These are phyloP conservation scores for Ophiostoma australiae DNA, from an alignment of 2,329 filamentous ascomycete genomes.

Conservation along the genomic window DNA sequence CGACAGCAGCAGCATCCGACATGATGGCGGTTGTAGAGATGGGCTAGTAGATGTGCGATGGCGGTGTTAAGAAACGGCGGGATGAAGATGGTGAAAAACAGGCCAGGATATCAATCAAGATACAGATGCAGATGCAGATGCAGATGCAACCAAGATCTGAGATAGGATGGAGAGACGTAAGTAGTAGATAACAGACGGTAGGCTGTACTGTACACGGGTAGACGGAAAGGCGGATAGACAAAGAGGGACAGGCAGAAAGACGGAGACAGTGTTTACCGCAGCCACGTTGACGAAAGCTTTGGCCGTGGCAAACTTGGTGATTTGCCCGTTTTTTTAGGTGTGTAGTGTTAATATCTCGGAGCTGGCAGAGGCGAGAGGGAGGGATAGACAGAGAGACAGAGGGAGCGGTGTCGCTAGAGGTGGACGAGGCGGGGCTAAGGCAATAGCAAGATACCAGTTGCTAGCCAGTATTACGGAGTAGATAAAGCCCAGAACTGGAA, in stretches of 20 bases:
- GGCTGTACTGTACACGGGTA: background rate
- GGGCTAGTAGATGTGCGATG: background rate
- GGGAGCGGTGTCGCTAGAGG: slow-evolving; percentile 13
- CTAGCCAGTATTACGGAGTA: background rate
- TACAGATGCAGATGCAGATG: background rate
- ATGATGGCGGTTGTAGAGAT: slow-evolving; percentile 20
- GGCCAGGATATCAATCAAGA: background rate
- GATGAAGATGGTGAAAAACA: background rate
- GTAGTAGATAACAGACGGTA: background rate
- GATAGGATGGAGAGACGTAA: background rate
- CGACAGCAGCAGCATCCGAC: slow-evolving; percentile 34
- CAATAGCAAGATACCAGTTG: background rate
- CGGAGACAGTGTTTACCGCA: background rate
- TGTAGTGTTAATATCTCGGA: slow-evolving; percentile 2
- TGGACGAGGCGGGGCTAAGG: background rate
- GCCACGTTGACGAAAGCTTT: slow-evolving; percentile 4
- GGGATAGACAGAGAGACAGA: background rate
- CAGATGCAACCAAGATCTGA: slow-evolving; percentile 4
- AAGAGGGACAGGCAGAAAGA: background rate
- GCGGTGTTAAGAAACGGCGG: background rate
- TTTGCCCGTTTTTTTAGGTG: background rate
- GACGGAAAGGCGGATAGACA: background rate
- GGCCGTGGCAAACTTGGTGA: slow-evolving; percentile 5
- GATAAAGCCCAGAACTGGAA: background rate
- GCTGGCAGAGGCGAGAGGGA: background rate